Evolutionary conservation across 176 grass and related monocot species (phyloP).

Genomic region (Miscanthus lutarioriparius): DNA sequence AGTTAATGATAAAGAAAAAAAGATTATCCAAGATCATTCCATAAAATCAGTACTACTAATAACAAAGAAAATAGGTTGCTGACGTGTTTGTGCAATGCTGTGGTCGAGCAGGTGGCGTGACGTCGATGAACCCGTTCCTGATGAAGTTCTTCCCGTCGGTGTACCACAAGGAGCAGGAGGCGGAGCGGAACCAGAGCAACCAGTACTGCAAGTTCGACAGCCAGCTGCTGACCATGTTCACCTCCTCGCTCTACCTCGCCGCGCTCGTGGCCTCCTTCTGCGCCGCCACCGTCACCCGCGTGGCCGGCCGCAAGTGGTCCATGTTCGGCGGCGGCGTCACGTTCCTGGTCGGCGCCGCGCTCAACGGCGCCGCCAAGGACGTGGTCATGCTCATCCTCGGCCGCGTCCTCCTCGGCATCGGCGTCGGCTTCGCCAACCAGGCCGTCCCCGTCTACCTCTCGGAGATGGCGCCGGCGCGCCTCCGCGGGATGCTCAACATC

Average conservation of each 20-base stretch:
- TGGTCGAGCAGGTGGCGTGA: slow-evolving; percentile 69
- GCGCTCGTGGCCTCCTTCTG: slow-evolving; percentile 85
- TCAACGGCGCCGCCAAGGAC: slow-evolving; percentile 70
- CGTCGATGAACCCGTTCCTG: slow-evolving; percentile 82
- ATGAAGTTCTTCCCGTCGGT: slow-evolving; percentile 82
- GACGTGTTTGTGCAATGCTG: background rate
- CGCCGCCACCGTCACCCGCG: slow-evolving; percentile 63
- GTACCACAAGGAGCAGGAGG: slow-evolving; percentile 57
- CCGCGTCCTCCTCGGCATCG: slow-evolving; percentile 89
- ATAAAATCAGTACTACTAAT: background rate
- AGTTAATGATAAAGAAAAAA: background rate
- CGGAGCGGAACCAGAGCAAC: slow-evolving; percentile 58
- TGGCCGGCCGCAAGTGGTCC: slow-evolving; percentile 87
- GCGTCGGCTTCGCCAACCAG: slow-evolving; percentile 97
- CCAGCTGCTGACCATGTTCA: slow-evolving; percentile 91
- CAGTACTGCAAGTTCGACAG: slow-evolving; percentile 99
- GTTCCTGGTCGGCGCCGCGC: slow-evolving; percentile 73
- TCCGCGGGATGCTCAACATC: slow-evolving; percentile 97
- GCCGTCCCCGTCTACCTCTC: slow-evolving; percentile 92
- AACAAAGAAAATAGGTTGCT: background rate
- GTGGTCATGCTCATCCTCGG: slow-evolving; percentile 84
- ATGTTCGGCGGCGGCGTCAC: slow-evolving; percentile 90
- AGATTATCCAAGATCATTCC: background rate
- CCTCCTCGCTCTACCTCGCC: slow-evolving; percentile 89
- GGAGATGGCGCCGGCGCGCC: slow-evolving; percentile 88